phyloP scores from a whole-genome alignment of 1,284 basidiomycete species.

The Malassezia restricta region DNA sequence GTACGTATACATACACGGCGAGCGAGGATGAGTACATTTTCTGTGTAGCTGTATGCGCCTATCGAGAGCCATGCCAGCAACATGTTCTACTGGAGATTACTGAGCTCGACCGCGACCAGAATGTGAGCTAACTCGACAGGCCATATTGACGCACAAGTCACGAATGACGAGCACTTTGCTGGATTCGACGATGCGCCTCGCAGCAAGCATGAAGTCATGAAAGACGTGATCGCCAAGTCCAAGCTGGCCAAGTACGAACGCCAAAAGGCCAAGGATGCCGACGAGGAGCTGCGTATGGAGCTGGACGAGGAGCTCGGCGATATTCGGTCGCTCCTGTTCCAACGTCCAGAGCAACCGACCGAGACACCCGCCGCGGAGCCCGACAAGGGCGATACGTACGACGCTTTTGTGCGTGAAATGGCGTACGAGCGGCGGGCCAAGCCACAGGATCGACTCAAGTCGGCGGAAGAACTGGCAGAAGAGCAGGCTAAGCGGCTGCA shows the following conservation, averaged over 20 bases:
- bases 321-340: slow-evolving; percentile 60
- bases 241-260: slow-evolving; percentile 66
- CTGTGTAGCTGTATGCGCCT: slow-evolving; percentile 7
- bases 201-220: slow-evolving; percentile 88
- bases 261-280: slow-evolving; percentile 73
- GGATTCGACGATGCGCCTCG: slow-evolving; percentile 56
- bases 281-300: slow-evolving; percentile 72
- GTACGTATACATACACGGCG: slow-evolving; percentile 5
- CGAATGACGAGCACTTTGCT: slow-evolving; percentile 58
- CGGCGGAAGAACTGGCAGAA: slow-evolving; percentile 79
- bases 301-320: slow-evolving; percentile 79
- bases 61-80: slow-evolving; percentile 16
- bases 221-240: slow-evolving; percentile 92
- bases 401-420: slow-evolving; percentile 78
- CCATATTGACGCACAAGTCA: slow-evolving; percentile 16
- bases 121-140: slow-evolving; percentile 7
- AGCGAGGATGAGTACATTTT: slow-evolving; percentile 6
- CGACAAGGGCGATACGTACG: slow-evolving; percentile 53
- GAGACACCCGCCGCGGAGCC: neutral
- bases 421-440: slow-evolving; percentile 86
- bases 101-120: slow-evolving; percentile 16
- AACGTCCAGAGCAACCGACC: neutral
- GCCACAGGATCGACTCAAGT: slow-evolving; percentile 89
- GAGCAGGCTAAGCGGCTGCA: slow-evolving; percentile 79
- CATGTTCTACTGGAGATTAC: slow-evolving; percentile 46